These are phyloP conservation scores for Sinapis alba DNA, from an alignment of 441 rosid genomes.

Conservation along the genomic window DNA sequence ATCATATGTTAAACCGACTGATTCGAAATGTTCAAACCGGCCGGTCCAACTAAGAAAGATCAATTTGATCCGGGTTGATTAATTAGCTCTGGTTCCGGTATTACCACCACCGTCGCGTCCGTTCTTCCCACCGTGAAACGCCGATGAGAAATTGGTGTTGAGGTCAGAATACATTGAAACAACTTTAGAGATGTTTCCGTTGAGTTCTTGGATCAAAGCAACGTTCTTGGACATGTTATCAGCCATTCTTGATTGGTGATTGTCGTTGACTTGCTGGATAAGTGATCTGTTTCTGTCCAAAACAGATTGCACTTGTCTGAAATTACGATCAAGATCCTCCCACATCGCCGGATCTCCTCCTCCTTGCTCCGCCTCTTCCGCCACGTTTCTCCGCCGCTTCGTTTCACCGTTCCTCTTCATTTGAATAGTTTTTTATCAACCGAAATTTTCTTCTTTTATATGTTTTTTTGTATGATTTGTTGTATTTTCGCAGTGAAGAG, in stretches of 20 bases:
- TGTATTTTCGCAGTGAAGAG: slow-evolving; percentile 19
- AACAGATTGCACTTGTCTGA: slow-evolving; percentile 73
- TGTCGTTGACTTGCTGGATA: slow-evolving; percentile 89
- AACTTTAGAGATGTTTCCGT: slow-evolving; percentile 82
- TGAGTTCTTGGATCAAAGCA: slow-evolving; percentile 79
- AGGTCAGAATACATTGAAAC: slow-evolving; percentile 80
- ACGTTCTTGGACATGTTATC: slow-evolving; percentile 93
- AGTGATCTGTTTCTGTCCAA: slow-evolving; percentile 78
- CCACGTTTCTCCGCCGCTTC: slow-evolving; percentile 41
- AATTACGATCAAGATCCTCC: slow-evolving; percentile 54
- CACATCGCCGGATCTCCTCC: slow-evolving; percentile 63
- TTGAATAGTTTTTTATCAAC: neutral
- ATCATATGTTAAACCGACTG: slow-evolving; percentile 27
- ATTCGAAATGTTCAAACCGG: slow-evolving; percentile 28
- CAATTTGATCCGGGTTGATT: slow-evolving; percentile 21
- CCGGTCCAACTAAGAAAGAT: slow-evolving; percentile 27
- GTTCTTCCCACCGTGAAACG: slow-evolving; percentile 39
- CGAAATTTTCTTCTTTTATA: neutral
- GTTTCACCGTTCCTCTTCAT: slow-evolving; percentile 34
- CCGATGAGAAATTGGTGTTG: slow-evolving; percentile 51
- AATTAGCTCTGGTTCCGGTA: slow-evolving; percentile 37
- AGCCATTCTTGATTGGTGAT: slow-evolving; percentile 76
- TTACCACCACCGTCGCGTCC: slow-evolving; percentile 27
- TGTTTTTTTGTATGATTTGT: slow-evolving; percentile 3
- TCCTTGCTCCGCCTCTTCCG: slow-evolving; percentile 34